A percentile compares a stretch with the other conserved stretches of the same genome.
These are phyloP conservation scores for Rhizopus arrhizus DNA, from an alignment of 371 early-diverging fungal species.

Conservation along the genomic window DNA sequence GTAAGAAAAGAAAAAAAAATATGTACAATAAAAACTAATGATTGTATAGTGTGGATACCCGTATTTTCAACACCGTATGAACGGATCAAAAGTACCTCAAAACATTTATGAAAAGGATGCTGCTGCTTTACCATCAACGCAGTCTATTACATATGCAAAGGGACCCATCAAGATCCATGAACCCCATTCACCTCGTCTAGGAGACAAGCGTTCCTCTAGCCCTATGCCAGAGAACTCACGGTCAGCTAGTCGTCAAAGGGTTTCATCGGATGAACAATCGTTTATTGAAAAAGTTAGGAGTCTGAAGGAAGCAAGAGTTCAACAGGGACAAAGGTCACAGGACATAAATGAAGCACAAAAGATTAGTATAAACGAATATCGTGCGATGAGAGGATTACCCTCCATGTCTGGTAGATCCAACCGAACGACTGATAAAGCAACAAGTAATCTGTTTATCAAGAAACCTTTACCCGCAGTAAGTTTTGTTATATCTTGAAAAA, in stretches of 20 bases:
- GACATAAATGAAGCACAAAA: not conserved
- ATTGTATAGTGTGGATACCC: conserved; percentile 25
- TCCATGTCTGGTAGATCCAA: not conserved
- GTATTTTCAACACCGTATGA: conserved; percentile 20
- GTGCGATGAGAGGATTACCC: conserved; percentile 19
- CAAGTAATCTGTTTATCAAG: conserved; percentile 29
- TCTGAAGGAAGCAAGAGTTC: not conserved
- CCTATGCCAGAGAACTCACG: conserved; percentile 2
- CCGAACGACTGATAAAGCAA: not conserved
- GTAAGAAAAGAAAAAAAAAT: conserved; percentile 33
- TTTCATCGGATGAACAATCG: not conserved
- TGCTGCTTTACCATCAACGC: not conserved
- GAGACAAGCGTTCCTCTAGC: conserved; percentile 4
- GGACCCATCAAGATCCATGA: conserved; percentile 13
- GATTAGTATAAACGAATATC: conserved; percentile 20
- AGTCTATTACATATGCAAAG: conserved; percentile 1
- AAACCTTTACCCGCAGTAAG: conserved; percentile 6
- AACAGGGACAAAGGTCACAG: not conserved
- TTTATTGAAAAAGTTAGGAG: conserved; percentile 22
- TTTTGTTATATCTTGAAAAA: conserved; percentile 1
- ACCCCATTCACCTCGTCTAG: not conserved
- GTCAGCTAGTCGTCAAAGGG: not conserved
- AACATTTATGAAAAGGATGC: conserved; percentile 22
- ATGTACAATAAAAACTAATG: not conserved
- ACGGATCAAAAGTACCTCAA: conserved; percentile 11